Evolutionary conservation across 73 alveolate genomes (phyloP).

Genomic region (Stentor coeruleus): DNA sequence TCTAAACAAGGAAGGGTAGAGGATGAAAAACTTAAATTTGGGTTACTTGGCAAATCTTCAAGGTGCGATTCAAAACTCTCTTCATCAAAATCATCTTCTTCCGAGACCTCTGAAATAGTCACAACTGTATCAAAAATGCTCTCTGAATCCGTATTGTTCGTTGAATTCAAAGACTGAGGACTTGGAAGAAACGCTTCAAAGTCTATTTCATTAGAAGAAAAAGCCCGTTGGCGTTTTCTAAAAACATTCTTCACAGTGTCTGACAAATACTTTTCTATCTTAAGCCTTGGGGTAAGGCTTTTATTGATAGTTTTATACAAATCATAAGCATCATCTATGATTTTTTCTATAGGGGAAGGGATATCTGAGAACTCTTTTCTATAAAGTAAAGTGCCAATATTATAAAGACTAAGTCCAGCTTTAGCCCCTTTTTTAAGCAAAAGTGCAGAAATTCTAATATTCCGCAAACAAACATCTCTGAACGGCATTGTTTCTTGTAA

Average conservation of each 20-base stretch:
- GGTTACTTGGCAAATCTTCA: neutral
- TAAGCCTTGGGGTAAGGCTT: neutral
- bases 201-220: neutral
- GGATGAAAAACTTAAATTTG: neutral
- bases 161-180: neutral
- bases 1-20: neutral
- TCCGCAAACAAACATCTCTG: constrained; percentile 89
- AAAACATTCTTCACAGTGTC: neutral
- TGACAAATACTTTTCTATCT: neutral
- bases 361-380: constrained; percentile 17
- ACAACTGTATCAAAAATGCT: neutral
- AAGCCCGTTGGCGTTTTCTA: neutral
- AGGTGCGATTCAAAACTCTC: neutral
- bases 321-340: neutral
- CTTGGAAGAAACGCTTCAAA: neutral
- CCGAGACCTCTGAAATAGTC: neutral
- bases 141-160: neutral
- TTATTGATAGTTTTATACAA: neutral
- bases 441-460: constrained; percentile 76
- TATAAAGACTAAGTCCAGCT: constrained; percentile 73
- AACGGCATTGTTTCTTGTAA: constrained; percentile 71
- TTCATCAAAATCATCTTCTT: neutral
- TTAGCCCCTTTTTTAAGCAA: constrained; percentile 80
- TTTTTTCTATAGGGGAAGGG: constrained; percentile 2
- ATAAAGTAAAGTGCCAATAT: constrained; percentile 50